These are phyloP conservation scores for Exophiala calicioides DNA, from an alignment of 2,329 filamentous ascomycete species.

Conservation along the genomic window DNA sequence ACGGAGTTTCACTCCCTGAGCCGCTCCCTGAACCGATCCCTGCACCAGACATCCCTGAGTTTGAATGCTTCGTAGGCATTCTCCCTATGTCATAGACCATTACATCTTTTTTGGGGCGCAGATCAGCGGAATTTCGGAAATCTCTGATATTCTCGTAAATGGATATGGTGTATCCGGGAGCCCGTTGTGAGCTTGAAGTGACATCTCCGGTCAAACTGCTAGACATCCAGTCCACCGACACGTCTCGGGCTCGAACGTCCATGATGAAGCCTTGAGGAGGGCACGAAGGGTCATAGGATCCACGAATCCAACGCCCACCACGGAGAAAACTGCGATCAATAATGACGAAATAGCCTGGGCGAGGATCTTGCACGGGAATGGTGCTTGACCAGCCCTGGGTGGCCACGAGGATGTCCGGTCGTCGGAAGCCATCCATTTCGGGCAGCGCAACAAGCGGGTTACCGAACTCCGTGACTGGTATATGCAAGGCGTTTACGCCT, in stretches of 20 bases:
- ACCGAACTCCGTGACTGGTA: constrained; percentile 36
- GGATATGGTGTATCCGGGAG: constrained; percentile 23
- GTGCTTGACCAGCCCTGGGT: constrained; percentile 21
- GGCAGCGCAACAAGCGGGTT: constrained; percentile 32
- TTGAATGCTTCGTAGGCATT: constrained; percentile 15
- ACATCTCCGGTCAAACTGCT: constrained; percentile 36
- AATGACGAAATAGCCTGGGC: constrained; percentile 47
- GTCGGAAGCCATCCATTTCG: constrained; percentile 16
- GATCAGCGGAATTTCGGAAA: constrained; percentile 26
- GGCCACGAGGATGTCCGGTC: constrained; percentile 17
- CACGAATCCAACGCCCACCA: constrained; percentile 55
- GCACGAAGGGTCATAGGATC: constrained; percentile 52
- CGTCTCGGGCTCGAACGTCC: constrained; percentile 46
- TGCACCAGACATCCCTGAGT: not conserved
- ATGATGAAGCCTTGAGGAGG: constrained; percentile 55
- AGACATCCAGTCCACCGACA: constrained; percentile 57
- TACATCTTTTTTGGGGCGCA: constrained; percentile 23
- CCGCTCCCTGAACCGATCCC: not conserved
- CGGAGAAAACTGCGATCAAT: constrained; percentile 56
- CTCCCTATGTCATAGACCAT: constrained; percentile 31
- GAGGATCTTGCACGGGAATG: constrained; percentile 22
- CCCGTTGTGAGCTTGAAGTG: not conserved
- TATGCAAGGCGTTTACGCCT: constrained; percentile 46
- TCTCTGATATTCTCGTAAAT: constrained; percentile 28
- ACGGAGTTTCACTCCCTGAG: too few relatives aligned